Conservation (phyloP, 2,329 filamentous ascomycete species). For the Penicillium sumatraense region DNA sequence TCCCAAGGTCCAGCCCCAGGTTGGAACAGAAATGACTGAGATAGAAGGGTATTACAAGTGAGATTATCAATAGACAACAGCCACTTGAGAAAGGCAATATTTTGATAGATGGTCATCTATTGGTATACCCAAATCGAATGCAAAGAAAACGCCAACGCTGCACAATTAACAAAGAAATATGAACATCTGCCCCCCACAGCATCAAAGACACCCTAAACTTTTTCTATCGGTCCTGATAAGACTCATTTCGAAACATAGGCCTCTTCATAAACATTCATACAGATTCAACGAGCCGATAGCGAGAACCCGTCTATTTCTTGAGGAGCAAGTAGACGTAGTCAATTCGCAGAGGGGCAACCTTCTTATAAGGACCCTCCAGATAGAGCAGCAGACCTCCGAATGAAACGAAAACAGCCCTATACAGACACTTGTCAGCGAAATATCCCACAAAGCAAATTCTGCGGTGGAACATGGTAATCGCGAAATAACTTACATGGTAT, state of each 20-base stretch:
- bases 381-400: slow-evolving; percentile 92
- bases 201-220: slow-evolving; percentile 25
- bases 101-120: slow-evolving; percentile 35
- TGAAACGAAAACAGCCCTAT: slow-evolving; percentile 88
- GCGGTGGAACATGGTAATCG: neutral
- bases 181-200: slow-evolving; percentile 20
- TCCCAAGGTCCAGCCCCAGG: too few species aligned
- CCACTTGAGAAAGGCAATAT: slow-evolving; percentile 10
- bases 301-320: slow-evolving; percentile 72
- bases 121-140: slow-evolving; percentile 41
- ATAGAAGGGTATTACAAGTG: too few species aligned
- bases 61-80: neutral
- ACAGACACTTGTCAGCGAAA: neutral
- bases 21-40: too few species aligned
- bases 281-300: neutral
- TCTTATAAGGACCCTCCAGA: slow-evolving; percentile 93
- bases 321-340: slow-evolving; percentile 92
- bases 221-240: slow-evolving; percentile 15
- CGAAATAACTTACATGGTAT: slow-evolving; percentile 75
- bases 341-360: slow-evolving; percentile 86
- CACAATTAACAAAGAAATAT: slow-evolving; percentile 34
- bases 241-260: neutral
- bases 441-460: neutral
- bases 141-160: slow-evolving; percentile 48
- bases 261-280: neutral